Evolutionary conservation across 2,329 filamentous ascomycete species (phyloP), one percentile per base, ranked within the genome.

Genomic region (Ceratocystis ficicola): DNA sequence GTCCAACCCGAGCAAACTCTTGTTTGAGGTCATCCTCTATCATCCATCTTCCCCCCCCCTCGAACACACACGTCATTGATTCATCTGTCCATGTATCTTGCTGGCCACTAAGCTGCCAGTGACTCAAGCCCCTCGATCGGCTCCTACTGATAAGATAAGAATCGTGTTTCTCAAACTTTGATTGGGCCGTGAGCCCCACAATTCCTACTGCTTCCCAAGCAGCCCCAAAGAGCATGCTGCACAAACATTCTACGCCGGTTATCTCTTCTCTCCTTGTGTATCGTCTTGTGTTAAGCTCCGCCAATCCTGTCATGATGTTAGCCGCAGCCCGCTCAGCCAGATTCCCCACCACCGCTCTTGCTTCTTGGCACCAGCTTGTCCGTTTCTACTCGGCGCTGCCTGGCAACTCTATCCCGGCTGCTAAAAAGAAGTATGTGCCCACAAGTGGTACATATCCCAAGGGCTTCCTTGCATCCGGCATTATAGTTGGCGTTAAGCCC

Each of bases 351-450:
- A 10, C 48, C 50, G 61, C 25, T n/a, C 7, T 30, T n/a, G 30
- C 64, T 20, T 30, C 50, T 8, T 57, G 64, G 61, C 28, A 32
- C 59, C 63, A 65, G 20, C 61, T 65, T 60, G 64, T 46, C 20
- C 64, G 67, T 62, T 63, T 50, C 62, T 69, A 68, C 52, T 69
- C 68, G 36, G 63, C 68, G 15, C 65, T 67, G 17, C 65, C 36
- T 22, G 62, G 36, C 57, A 65, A 67, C 59, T 32, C 72, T 44
- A 79, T 95, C 67, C 91, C 92, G 1, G 81, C 83, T 17, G 83
- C 88, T 67, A 99, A 97, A 79, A 83, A 87, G 75, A 95, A 95
- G 76, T 96, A 95, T 76, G 85, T 97, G 63, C 92, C 94, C 7
- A 86, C 84, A 0, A 83, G 82, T 52, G 94, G 93, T 69, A 90